These are phyloP conservation scores for Gracilaria caudata DNA, from an alignment of 23 red algal genomes.

Conservation along the genomic window DNA sequence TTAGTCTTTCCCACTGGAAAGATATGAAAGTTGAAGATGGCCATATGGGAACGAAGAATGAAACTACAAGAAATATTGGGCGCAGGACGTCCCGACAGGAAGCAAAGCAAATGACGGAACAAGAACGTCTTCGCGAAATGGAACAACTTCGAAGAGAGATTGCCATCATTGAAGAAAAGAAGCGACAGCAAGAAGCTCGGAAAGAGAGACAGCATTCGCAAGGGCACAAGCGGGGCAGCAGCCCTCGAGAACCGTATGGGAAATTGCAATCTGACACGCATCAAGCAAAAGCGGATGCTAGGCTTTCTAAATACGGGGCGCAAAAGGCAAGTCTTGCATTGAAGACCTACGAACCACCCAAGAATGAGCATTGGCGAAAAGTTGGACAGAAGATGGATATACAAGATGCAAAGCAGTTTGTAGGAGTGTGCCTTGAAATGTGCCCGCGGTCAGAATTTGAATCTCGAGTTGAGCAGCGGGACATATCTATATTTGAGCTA, in stretches of 20 bases:
- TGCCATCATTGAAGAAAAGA: slow-evolving; percentile 26
- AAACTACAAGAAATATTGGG: not conserved
- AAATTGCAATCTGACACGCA: not conserved
- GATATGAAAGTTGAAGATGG: not conserved
- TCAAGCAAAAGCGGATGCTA: slow-evolving; percentile 28
- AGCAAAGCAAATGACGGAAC: slow-evolving; percentile 9
- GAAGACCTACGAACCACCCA: not conserved
- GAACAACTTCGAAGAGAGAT: slow-evolving; percentile 45
- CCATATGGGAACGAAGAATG: not conserved
- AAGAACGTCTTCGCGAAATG: slow-evolving; percentile 33
- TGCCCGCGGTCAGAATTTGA: slow-evolving; percentile 80
- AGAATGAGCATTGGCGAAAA: slow-evolving; percentile 39
- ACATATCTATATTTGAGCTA: slow-evolving; percentile 43
- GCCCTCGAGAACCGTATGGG: not conserved
- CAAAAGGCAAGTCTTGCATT: not conserved
- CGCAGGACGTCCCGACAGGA: not conserved
- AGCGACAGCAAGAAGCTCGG: slow-evolving; percentile 4
- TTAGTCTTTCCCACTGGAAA: slow-evolving; percentile 1
- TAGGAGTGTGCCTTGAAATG: slow-evolving; percentile 94
- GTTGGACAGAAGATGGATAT: slow-evolving; percentile 38
- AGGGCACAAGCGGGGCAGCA: not conserved
- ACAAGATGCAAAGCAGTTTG: slow-evolving; percentile 49
- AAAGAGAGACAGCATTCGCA: not conserved
- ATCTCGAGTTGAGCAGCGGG: slow-evolving; percentile 62
- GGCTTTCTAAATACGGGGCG: not conserved